Conservation (phyloP, 768 basidiomycete species). For the Mrakia blollopis region DNA sequence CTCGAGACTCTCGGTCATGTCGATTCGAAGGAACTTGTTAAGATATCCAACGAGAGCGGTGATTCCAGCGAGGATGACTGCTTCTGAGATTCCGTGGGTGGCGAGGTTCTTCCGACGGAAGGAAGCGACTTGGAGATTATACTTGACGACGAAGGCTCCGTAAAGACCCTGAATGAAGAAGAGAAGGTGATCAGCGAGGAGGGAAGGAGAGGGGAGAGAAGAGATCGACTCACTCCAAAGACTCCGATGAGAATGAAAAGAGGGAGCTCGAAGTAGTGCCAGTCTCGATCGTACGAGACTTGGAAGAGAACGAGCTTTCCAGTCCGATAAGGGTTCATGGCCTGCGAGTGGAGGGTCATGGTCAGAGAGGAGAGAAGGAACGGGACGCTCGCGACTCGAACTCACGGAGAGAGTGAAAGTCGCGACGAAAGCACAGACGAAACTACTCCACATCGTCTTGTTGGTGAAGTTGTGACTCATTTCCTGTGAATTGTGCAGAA, state of each 20-base stretch:
- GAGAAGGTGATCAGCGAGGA: background rate
- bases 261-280: slow-evolving; percentile 98
- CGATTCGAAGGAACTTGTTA: slow-evolving; percentile 89
- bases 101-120: slow-evolving; percentile 87
- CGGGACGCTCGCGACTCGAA: slow-evolving; percentile 32
- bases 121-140: slow-evolving; percentile 89
- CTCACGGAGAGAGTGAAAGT: slow-evolving; percentile 90
- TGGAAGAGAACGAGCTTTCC: slow-evolving; percentile 98
- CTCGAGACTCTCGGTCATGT: slow-evolving; percentile 95
- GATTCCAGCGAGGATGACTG: slow-evolving; percentile 73
- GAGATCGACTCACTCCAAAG: slow-evolving; percentile 66
- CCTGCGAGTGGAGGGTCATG: slow-evolving; percentile 49
- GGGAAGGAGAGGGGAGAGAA: background rate
- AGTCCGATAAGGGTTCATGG: slow-evolving; percentile 96
- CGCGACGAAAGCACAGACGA: slow-evolving; percentile 93
- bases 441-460: slow-evolving; percentile 97
- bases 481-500: slow-evolving; percentile 53
- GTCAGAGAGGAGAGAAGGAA: slow-evolving; percentile 5
- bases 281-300: slow-evolving; percentile 92
- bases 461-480: slow-evolving; percentile 98
- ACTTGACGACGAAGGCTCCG: slow-evolving; percentile 93
- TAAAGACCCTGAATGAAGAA: slow-evolving; percentile 69
- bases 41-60: slow-evolving; percentile 91
- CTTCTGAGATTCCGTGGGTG: slow-evolving; percentile 80
- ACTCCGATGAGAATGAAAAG: slow-evolving; percentile 93